Conservation (phyloP, 2,329 filamentous ascomycete species). For the Neonectria coccinea region DNA sequence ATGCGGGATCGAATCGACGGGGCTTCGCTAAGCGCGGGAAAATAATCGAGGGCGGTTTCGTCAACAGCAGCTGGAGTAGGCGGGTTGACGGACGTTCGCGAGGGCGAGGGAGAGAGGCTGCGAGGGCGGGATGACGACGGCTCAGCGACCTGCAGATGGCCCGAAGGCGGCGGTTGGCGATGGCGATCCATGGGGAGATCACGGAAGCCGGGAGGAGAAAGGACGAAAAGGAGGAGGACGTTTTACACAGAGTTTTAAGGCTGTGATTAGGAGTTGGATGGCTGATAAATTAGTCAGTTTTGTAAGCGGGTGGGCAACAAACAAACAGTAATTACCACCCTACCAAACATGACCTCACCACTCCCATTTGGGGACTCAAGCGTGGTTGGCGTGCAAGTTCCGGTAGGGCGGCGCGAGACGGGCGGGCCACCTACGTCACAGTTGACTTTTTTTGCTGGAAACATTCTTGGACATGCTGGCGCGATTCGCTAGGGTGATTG, state of each 20-base stretch:
- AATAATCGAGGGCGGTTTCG: conserved; percentile 42
- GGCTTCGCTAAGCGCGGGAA: conserved; percentile 38
- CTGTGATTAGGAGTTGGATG: not conserved
- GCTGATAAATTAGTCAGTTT: conserved; percentile 3
- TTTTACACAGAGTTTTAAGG: not conserved
- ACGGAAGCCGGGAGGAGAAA: conserved; percentile 19
- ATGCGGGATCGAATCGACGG: conserved; percentile 42
- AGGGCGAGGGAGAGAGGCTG: conserved; percentile 32
- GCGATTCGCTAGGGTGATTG: not conserved
- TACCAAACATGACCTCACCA: not conserved
- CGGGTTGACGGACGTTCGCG: conserved; percentile 19
- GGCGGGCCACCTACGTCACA: conserved; percentile 6
- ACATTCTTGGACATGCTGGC: not conserved
- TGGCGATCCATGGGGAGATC: conserved; percentile 40
- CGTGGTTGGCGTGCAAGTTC: not conserved
- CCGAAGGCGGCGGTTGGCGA: conserved; percentile 34
- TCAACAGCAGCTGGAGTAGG: conserved; percentile 35
- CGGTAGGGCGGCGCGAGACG: not conserved
- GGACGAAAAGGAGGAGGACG: not conserved
- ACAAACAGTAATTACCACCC: not conserved
- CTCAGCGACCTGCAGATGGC: conserved; percentile 31
- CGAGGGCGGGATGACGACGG: conserved; percentile 24
- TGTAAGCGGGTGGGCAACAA: conserved; percentile 3
- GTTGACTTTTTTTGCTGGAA: not conserved
- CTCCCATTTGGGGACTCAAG: not conserved